A percentile compares a stretch with the other conserved stretches of the same genome.
Evolutionary conservation across 1,284 basidiomycete genomes (phyloP).

Genomic region (Cutaneotrichosporon cavernicola): DNA sequence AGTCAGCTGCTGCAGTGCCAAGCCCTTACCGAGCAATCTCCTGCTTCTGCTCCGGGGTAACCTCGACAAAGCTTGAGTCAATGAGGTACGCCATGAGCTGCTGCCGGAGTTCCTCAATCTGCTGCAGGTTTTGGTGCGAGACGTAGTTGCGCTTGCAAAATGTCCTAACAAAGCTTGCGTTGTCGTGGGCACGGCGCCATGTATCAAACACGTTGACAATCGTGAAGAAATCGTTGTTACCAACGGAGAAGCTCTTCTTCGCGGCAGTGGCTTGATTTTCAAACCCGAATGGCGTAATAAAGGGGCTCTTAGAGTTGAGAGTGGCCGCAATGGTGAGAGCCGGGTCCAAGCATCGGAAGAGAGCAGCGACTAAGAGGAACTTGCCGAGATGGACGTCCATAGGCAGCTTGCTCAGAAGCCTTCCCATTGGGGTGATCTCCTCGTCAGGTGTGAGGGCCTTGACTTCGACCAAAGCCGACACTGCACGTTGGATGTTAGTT

Average conservation of each 20-base stretch:
- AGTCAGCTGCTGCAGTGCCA: slow-evolving; percentile 6
- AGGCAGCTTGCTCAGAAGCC: slow-evolving; percentile 85
- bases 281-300: slow-evolving; percentile 81
- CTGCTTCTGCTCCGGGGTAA: slow-evolving; percentile 64
- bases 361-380: slow-evolving; percentile 79
- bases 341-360: slow-evolving; percentile 89
- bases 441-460: slow-evolving; percentile 73
- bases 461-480: slow-evolving; percentile 87
- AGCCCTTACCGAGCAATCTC: slow-evolving; percentile 67
- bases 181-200: slow-evolving; percentile 79
- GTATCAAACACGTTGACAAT: slow-evolving; percentile 85
- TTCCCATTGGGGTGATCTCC: slow-evolving; percentile 94
- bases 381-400: slow-evolving; percentile 93
- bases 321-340: slow-evolving; percentile 93
- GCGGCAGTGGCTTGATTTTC: slow-evolving; percentile 84
- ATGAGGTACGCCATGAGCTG: slow-evolving; percentile 84
- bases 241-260: slow-evolving; percentile 74
- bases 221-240: slow-evolving; percentile 95
- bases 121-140: slow-evolving; percentile 88
- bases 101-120: slow-evolving; percentile 94
- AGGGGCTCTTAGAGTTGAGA: slow-evolving; percentile 90
- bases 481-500: slow-evolving; percentile 86
- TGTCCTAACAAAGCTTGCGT: slow-evolving; percentile 61
- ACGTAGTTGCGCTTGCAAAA: slow-evolving; percentile 84
- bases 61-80: slow-evolving; percentile 80